These are phyloP conservation scores for Acanthamoeba polyphaga DNA, from an alignment of 208 protist species.

Conservation along the genomic window DNA sequence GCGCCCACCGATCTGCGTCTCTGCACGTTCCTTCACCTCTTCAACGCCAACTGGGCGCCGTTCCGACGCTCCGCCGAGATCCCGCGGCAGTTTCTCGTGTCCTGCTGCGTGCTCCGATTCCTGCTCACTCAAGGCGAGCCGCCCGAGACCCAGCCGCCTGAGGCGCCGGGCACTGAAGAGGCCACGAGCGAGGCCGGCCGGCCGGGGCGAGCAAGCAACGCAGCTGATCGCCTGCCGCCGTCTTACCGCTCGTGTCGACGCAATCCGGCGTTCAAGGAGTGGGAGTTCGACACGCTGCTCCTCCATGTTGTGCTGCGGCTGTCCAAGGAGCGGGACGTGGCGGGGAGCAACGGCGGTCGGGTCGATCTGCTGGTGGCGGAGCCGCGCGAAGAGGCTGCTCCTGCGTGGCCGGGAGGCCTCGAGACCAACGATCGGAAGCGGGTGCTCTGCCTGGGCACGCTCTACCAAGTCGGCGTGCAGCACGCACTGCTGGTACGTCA, in stretches of 20 bases:
- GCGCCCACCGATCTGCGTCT: background rate
- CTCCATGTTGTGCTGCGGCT: background rate
- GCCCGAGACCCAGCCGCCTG: background rate
- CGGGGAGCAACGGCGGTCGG: background rate
- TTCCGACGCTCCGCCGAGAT: background rate
- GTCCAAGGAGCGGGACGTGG: background rate
- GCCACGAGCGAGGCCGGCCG: background rate
- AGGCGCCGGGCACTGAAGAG: background rate
- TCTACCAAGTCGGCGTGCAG: conserved; percentile 38
- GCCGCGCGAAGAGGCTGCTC: background rate
- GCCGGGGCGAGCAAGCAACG: background rate
- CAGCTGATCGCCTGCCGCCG: background rate
- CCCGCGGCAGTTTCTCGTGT: background rate
- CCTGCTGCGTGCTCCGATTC: conserved; percentile 1
- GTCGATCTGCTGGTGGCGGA: conserved; percentile 9
- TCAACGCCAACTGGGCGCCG: background rate
- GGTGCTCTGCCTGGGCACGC: conserved; percentile 5
- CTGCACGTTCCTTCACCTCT: background rate
- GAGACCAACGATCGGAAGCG: background rate
- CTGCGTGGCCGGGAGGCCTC: background rate
- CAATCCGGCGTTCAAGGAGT: conserved; percentile 2
- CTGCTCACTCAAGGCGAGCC: background rate
- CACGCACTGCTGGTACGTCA: conserved; percentile 22
- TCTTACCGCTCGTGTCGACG: background rate
- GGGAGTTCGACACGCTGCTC: conserved; percentile 13